Evolutionary conservation across 2,329 filamentous ascomycete species (phyloP).

Genomic region (Metarhizium brunneum): DNA sequence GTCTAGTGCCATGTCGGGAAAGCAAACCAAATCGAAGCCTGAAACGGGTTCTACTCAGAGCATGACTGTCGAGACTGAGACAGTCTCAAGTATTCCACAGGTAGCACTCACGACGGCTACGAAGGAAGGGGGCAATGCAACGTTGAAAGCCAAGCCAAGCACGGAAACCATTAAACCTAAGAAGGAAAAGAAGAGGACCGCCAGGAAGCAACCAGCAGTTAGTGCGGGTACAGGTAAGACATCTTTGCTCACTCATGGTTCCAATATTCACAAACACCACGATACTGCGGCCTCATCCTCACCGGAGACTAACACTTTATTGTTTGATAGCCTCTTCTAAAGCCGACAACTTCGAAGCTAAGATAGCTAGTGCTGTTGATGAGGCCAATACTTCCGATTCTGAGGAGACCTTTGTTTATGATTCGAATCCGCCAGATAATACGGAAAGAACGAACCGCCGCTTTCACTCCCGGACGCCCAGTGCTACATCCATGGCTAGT

Average conservation of each 20-base stretch:
- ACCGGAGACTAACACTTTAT: not conserved
- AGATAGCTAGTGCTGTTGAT: conserved; percentile 90
- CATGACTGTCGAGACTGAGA: conserved; percentile 98
- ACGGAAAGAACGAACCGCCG: conserved; percentile 53
- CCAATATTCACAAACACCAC: not conserved
- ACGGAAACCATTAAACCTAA: conserved; percentile 93
- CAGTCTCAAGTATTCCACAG: conserved; percentile 83
- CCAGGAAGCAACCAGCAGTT: conserved; percentile 65
- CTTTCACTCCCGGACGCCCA: conserved; percentile 90
- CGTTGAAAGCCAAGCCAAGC: conserved; percentile 77
- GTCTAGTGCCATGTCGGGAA: conserved; percentile 54
- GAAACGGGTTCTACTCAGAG: conserved; percentile 67
- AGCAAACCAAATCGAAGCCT: conserved; percentile 59
- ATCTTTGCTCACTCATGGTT: not conserved
- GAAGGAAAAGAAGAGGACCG: conserved; percentile 78
- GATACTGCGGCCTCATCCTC: not conserved
- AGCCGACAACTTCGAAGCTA: conserved; percentile 95
- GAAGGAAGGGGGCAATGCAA: conserved; percentile 59
- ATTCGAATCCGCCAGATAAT: conserved; percentile 79
- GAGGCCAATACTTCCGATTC: conserved; percentile 95
- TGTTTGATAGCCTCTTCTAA: conserved; percentile 66
- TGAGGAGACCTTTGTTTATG: conserved; percentile 97
- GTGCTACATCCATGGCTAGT: conserved; percentile 75
- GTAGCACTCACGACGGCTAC: conserved; percentile 59
- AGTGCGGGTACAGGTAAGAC: conserved; percentile 63